Evolutionary conservation across 2,329 filamentous ascomycete genomes (phyloP), one percentile per base, ranked within the genome.

Genomic region (Colletotrichum sojae): DNA sequence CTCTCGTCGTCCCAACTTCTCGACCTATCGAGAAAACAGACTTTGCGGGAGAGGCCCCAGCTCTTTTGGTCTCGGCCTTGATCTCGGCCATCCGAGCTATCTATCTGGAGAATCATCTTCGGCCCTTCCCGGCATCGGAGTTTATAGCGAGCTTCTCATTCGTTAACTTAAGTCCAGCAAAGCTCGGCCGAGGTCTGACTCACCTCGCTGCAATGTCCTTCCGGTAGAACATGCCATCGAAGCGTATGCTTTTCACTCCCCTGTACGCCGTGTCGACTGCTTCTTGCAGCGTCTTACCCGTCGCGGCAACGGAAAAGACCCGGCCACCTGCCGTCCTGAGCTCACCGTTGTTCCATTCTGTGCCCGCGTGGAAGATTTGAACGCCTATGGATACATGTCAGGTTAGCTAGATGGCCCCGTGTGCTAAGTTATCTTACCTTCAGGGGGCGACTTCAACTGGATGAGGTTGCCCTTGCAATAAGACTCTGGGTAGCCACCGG

Each of bases 351-450:
- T 88, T 83, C 16, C 94, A 78, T 46, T 86, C 86, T 3, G 96
- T 99, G 31, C 96, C 96, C 5, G 96, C 96, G 78, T 99, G 96
- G 89, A 99, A 99, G 71, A 98, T 89, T 71, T 92, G 90, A 71
- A 88, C 91, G 70, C 85, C 83, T 31, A 58, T 52, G 8, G 5
- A 8, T 4, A 18, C 18, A 49, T 36, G 2, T 8, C 10, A 22
- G 39, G 25, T 20, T 27, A 62, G 12, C 61, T 40, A 36, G 31
- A 36, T 36, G 31, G 13, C 20, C 10, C 18, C 12, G 27, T 15
- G 6, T 27, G n/a, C 8, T 8, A 16, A 27, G 10, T 5, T 8
- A 39, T 12, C 6, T 53, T 22, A 45, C 56, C 39, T 56, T 27
- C n/a, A 13, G 58, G 79, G 79, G n/a, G 82, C 84, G 2, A 79